Evolutionary conservation across 2,329 filamentous ascomycete species (phyloP), one percentile per base, ranked within the genome.

Genomic region (Diaporthe aspalathi): DNA sequence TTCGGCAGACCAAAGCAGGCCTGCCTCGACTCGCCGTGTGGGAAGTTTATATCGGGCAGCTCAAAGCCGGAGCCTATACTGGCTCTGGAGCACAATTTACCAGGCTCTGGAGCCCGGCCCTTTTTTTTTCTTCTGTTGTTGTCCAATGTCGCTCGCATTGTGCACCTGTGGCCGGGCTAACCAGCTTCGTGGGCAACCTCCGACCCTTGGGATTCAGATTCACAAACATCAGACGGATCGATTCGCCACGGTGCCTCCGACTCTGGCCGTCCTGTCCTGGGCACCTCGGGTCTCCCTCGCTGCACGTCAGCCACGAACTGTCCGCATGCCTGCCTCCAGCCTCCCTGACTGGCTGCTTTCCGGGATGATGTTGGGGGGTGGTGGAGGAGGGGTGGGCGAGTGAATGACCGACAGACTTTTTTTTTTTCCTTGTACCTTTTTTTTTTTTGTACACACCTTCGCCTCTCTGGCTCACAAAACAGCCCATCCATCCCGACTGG

Each of bases 161-260:
- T 38, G 45, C n/a, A 65, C 29, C 45, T 29, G 60, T 65, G 45
- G n/a, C 45, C 45, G 60, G 60, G 38, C 60, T 65, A 65, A 50
- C 60, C 60, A 50, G 29, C 45, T 65, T 65, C 20, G 60, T 65
- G 60, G 29, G 45, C 60, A 65, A 50, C 45, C 60, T 65, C 60
- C 60, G 60, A 38, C 60, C 60, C 60, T 65, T 65, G 60, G 60
- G 60, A 65, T 65, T 65, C 60, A 65, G 60, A 65, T 65, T 65
- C 60, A 65, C 27, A 50, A 50, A 65, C 60, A 50, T 65, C 60
- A 50, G 60, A 65, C 60, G 60, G 45, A 65, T 65, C 60, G 60
- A 65, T 50, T 65, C 60, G 60, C 60, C 45, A 65, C 60, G 60
- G 45, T n/a, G 29, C 12, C 38, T 50, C 60, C 60, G 60, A 35